These are phyloP conservation scores for Oropetium thomaeum DNA, from an alignment of 176 grass and related monocot species.

Conservation along the genomic window DNA sequence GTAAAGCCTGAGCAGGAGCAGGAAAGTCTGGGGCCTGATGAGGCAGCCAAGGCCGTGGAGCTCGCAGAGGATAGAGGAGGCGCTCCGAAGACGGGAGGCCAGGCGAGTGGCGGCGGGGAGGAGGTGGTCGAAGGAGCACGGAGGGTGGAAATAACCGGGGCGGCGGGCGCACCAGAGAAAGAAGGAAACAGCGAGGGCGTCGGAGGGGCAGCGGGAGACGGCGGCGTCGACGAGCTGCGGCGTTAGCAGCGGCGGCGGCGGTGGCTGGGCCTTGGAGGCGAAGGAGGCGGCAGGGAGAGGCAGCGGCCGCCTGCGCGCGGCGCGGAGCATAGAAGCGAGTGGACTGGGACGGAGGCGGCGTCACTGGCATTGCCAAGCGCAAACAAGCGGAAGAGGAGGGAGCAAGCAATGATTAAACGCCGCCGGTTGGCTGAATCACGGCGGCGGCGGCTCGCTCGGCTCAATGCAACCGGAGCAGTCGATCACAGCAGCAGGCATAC, in stretches of 20 bases:
- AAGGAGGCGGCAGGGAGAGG: conserved; percentile 38
- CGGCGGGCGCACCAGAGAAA: conserved; percentile 85
- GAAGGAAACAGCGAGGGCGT: conserved; percentile 61
- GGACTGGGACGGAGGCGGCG: conserved; percentile 11
- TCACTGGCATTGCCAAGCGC: conserved; percentile 37
- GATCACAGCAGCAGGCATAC: no score
- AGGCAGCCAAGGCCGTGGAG: conserved; percentile 50
- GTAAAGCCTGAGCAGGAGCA: conserved; percentile 72
- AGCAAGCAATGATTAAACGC: neutral
- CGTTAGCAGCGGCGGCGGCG: conserved; percentile 18
- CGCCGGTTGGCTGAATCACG: neutral
- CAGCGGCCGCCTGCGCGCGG: conserved; percentile 31
- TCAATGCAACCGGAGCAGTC: neutral
- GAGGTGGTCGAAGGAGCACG: conserved; percentile 57
- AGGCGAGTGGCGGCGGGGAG: conserved; percentile 65
- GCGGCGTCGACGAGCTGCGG: conserved; percentile 50
- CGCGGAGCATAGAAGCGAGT: conserved; percentile 40
- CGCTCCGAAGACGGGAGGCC: conserved; percentile 47
- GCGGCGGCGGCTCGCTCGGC: neutral
- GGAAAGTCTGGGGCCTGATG: conserved; percentile 65
- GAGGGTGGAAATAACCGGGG: conserved; percentile 73
- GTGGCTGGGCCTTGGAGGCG: conserved; percentile 3
- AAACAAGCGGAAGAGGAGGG: neutral
- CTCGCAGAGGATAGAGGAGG: conserved; percentile 46
- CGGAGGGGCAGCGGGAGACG: conserved; percentile 59